These are phyloP conservation scores for Anethum foeniculum DNA, from an alignment of 140 eudicot species.

Conservation along the genomic window DNA sequence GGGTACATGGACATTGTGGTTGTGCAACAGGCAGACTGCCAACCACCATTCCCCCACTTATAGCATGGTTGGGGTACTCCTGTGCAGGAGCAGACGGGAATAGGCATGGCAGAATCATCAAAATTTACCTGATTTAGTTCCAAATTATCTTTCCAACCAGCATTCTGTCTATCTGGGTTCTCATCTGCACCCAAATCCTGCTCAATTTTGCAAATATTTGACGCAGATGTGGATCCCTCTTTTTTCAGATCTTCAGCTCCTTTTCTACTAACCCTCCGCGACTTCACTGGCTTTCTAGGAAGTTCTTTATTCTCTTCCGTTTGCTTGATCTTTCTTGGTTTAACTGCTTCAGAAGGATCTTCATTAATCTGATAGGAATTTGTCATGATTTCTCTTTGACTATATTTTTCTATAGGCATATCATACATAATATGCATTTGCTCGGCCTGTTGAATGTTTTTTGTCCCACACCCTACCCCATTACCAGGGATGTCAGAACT, in stretches of 20 bases:
- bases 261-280: constrained; percentile 20
- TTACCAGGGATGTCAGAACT: constrained; percentile 17
- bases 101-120: constrained; percentile 38
- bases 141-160: constrained; percentile 28
- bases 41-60: constrained; percentile 48
- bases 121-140: constrained; percentile 36
- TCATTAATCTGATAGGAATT: constrained; percentile 5
- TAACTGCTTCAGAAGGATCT: constrained; percentile 15
- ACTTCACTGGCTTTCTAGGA: constrained; percentile 5
- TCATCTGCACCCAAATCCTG: constrained; percentile 22
- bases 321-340: constrained; percentile 27
- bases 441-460: constrained; percentile 18
- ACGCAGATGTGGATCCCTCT: neutral
- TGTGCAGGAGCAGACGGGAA: constrained; percentile 43
- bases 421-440: constrained; percentile 18
- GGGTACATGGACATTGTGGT: constrained; percentile 36
- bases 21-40: constrained; percentile 46
- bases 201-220: constrained; percentile 22
- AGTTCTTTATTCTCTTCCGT: constrained; percentile 16
- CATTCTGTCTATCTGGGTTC: constrained; percentile 17
- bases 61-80: constrained; percentile 46
- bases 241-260: constrained; percentile 18
- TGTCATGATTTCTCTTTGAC: constrained; percentile 15
- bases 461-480: constrained; percentile 11
- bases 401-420: constrained; percentile 14